Percentiles rank a stretch among this genome's conserved stretches.
phyloP scores from a whole-genome alignment of 2,329 filamentous ascomycete species.

The Blastomyces emzantsi region DNA sequence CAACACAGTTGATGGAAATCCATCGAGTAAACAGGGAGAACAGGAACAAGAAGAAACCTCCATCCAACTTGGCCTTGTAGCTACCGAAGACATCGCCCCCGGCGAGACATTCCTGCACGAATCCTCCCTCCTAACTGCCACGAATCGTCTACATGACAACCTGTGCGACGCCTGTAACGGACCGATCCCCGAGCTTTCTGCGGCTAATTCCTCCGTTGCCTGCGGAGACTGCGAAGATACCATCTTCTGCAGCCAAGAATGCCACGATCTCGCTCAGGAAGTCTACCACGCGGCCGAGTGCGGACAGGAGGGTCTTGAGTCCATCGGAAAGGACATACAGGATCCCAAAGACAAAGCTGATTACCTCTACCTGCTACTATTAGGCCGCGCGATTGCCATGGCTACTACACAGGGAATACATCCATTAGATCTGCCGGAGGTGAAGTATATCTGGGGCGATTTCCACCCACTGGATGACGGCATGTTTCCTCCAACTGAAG shows the following conservation, averaged over 20 bases:
- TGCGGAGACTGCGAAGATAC: constrained; percentile 50
- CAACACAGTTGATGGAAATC: constrained; percentile 18
- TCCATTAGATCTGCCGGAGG: constrained; percentile 50
- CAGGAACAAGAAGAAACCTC: constrained; percentile 36
- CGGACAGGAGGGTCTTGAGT: constrained; percentile 45
- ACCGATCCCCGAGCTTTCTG: constrained; percentile 53
- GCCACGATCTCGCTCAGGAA: constrained; percentile 46
- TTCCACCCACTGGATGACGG: constrained; percentile 37
- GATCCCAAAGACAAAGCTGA: constrained; percentile 50
- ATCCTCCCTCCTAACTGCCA: constrained; percentile 77
- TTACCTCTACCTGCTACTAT: constrained; percentile 50
- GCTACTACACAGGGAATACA: constrained; percentile 51
- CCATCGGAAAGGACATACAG: constrained; percentile 50
- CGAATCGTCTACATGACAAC: constrained; percentile 75
- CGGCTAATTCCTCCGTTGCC: constrained; percentile 30
- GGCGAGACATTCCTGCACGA: constrained; percentile 72
- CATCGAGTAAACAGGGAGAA: constrained; percentile 15
- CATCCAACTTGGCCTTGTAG: constrained; percentile 81
- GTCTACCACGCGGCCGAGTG: constrained; percentile 53
- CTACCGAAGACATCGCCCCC: constrained; percentile 66
- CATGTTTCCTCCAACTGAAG: constrained; percentile 7
- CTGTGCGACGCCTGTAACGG: constrained; percentile 84
- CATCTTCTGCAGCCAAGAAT: constrained; percentile 52
- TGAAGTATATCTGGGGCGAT: constrained; percentile 59
- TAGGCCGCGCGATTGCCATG: constrained; percentile 52